These are phyloP conservation scores for Xylariaceae sp. DNA, from an alignment of 2,329 filamentous ascomycete genomes.

Conservation along the genomic window DNA sequence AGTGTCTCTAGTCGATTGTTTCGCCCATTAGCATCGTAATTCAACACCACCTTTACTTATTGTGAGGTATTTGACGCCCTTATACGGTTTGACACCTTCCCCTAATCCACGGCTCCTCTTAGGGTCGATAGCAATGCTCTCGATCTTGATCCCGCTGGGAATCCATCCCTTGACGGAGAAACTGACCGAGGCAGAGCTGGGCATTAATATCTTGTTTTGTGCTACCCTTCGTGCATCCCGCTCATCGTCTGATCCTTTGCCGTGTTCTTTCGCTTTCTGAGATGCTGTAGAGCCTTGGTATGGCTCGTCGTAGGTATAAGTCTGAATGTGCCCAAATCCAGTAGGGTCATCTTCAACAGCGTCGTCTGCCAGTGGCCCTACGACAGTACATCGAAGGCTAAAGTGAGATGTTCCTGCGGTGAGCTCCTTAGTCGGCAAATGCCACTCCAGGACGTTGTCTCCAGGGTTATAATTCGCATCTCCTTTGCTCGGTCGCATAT, in stretches of 20 bases:
- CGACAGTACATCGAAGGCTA: conserved; percentile 72
- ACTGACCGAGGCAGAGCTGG: conserved; percentile 68
- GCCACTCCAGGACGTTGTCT: conserved; percentile 74
- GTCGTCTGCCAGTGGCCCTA: conserved; percentile 55
- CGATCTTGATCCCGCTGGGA: conserved; percentile 61
- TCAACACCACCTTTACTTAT: conserved; percentile 61
- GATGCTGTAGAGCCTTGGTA: conserved; percentile 46
- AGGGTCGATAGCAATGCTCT: conserved; percentile 63
- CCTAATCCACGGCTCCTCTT: conserved; percentile 80
- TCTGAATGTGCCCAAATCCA: conserved; percentile 47
- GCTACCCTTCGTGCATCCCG: conserved; percentile 54
- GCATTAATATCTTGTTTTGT: conserved; percentile 73
- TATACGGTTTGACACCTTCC: conserved; percentile 88
- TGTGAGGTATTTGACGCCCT: conserved; percentile 96
- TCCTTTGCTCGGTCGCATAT: conserved; percentile 73
- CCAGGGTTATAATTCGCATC: conserved; percentile 77
- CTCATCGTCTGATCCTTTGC: conserved; percentile 35
- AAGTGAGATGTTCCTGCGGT: conserved; percentile 62
- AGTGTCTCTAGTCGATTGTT: background rate
- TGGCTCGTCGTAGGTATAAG: conserved; percentile 51
- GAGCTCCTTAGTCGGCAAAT: conserved; percentile 71
- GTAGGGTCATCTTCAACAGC: conserved; percentile 43
- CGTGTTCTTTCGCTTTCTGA: conserved; percentile 32
- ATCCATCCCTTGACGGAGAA: conserved; percentile 66
- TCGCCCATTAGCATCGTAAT: conserved; percentile 48